Percentiles rank a stretch among this genome's conserved stretches.
Conservation (phyloP, 2,329 filamentous ascomycete species). For the Akanthomyces lecanii region DNA sequence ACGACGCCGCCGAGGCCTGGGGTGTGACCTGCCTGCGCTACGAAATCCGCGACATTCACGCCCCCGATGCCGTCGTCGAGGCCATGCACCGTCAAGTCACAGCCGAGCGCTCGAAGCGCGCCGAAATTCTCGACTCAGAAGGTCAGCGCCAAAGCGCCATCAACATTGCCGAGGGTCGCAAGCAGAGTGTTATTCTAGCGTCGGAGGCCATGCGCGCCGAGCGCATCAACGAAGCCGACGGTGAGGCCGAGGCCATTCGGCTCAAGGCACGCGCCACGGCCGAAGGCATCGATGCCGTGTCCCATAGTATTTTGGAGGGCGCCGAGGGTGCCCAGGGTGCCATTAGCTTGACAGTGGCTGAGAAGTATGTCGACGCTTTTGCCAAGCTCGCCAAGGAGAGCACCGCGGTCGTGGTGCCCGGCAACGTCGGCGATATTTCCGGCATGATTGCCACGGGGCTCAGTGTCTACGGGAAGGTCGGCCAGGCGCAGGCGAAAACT, state of each 20-base stretch:
- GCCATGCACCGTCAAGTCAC: conserved; percentile 99
- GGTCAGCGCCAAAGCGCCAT: conserved; percentile 96
- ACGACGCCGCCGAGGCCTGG: conserved; percentile 95
- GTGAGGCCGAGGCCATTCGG: conserved; percentile 90
- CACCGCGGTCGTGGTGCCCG: conserved; percentile 90
- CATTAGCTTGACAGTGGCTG: conserved; percentile 81
- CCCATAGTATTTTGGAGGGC: conserved; percentile 68
- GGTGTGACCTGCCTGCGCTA: conserved; percentile 94
- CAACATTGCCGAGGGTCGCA: conserved; percentile 96
- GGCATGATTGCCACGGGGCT: conserved; percentile 96
- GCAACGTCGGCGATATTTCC: conserved; percentile 93
- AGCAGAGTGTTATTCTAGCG: conserved; percentile 93
- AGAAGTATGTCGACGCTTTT: conserved; percentile 98
- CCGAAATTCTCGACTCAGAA: conserved; percentile 95
- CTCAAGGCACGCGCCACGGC: conserved; percentile 85
- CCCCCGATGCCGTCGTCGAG: conserved; percentile 85
- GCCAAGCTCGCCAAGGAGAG: conserved; percentile 89
- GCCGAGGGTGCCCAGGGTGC: conserved; percentile 74
- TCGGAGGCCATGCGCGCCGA: conserved; percentile 88
- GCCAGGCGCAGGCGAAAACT: conserved; percentile 67
- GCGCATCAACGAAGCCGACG: conserved; percentile 86
- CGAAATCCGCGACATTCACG: conserved; percentile 97
- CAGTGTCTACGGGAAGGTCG: conserved; percentile 92
- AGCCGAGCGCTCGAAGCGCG: conserved; percentile 92
- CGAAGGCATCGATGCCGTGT: conserved; percentile 80